phyloP scores from a whole-genome alignment of 257 asterid species.

The Datura wrightii region DNA sequence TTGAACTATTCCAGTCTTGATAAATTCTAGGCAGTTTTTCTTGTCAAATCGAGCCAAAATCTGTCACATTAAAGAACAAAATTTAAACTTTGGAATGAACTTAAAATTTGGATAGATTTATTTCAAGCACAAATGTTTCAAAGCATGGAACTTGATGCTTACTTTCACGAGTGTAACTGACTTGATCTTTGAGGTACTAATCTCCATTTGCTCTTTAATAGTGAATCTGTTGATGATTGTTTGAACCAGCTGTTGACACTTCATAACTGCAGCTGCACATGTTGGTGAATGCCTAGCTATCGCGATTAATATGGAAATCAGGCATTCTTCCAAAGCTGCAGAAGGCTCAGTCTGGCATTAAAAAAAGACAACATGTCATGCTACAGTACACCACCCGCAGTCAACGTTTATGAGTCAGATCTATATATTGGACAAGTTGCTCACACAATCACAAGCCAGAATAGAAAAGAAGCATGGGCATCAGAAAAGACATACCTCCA shows the following conservation, averaged over 20 bases:
- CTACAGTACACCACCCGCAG: background rate
- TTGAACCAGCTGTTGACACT: conserved; percentile 73
- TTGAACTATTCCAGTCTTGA: conserved; percentile 64
- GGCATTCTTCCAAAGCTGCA: conserved; percentile 73
- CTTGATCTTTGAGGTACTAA: conserved; percentile 71
- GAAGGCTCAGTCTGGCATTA: conserved; percentile 70
- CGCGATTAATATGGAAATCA: conserved; percentile 76
- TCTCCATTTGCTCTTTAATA: conserved; percentile 56
- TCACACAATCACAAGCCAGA: conserved; percentile 26
- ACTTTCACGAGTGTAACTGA: conserved; percentile 78
- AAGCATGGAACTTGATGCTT: conserved; percentile 35
- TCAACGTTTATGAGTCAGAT: conserved; percentile 11
- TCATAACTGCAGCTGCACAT: conserved; percentile 79
- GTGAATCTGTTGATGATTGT: conserved; percentile 72
- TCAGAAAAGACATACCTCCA: conserved; percentile 68
- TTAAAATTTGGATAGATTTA: conserved; percentile 9
- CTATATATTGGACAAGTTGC: conserved; percentile 16
- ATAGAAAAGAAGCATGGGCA: conserved; percentile 30
- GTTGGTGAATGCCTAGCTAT: conserved; percentile 93
- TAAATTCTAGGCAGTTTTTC: conserved; percentile 62
- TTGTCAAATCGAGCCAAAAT: conserved; percentile 71
- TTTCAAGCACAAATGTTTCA: conserved; percentile 21
- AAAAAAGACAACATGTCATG: conserved; percentile 35
- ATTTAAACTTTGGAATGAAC: background rate
- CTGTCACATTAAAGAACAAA: conserved; percentile 50